phyloP scores from a whole-genome alignment of 371 early-diverging fungal genomes.

The Syncephalastrum sp. region DNA sequence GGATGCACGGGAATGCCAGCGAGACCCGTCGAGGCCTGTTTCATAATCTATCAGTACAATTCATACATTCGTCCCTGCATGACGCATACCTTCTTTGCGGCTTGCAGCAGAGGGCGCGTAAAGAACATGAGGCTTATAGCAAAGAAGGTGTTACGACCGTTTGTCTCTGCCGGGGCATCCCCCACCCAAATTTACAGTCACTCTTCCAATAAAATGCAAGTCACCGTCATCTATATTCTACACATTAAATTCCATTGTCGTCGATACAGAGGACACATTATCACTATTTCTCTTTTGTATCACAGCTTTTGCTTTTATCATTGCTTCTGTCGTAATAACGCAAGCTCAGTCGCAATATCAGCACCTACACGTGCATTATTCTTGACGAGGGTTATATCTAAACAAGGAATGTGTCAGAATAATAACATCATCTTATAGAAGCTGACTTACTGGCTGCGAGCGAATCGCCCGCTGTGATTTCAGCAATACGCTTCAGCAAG shows the following conservation, averaged over 20 bases:
- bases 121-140: slow-evolving; percentile 42
- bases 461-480: slow-evolving; percentile 80
- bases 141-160: no score
- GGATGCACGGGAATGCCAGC: slow-evolving; percentile 86
- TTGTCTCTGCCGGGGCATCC: no score
- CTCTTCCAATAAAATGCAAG: no score
- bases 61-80: neutral
- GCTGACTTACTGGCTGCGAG: slow-evolving; percentile 70
- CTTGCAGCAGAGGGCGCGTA: slow-evolving; percentile 55
- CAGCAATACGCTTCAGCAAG: slow-evolving; percentile 76
- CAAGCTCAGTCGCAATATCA: slow-evolving; percentile 64
- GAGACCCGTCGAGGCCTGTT: slow-evolving; percentile 74
- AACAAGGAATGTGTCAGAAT: neutral
- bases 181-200: no score
- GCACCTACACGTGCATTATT: slow-evolving; percentile 88
- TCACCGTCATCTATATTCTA: no score
- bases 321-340: no score
- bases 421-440: neutral
- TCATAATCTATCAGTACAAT: neutral
- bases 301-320: no score
- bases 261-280: no score
- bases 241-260: no score
- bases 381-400: slow-evolving; percentile 86
- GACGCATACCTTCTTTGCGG: slow-evolving; percentile 50
- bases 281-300: no score